These are phyloP conservation scores for Schwanniomyces pseudopolymorphus DNA, from an alignment of 805 yeast species.

Conservation along the genomic window DNA sequence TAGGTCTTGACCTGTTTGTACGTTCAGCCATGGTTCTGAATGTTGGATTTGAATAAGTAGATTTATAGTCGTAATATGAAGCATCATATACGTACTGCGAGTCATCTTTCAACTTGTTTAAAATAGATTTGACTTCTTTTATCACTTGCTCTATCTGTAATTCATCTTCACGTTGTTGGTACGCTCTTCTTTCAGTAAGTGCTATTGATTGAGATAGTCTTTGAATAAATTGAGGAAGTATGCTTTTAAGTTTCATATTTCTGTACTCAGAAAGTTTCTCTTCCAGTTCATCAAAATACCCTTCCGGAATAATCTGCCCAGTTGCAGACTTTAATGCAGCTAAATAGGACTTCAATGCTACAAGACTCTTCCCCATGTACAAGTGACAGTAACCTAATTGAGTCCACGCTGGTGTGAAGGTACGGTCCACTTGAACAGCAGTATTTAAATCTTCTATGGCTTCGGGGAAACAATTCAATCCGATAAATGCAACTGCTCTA, in stretches of 20 bases:
- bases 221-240: slow-evolving; percentile 40
- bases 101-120: slow-evolving; percentile 19
- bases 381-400: slow-evolving; percentile 44
- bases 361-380: slow-evolving; percentile 36
- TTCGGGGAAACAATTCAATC: slow-evolving; percentile 39
- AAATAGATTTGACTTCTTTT: slow-evolving; percentile 24
- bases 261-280: slow-evolving; percentile 17
- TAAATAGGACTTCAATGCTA: slow-evolving; percentile 33
- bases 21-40: slow-evolving; percentile 26
- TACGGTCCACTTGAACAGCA: slow-evolving; percentile 29
- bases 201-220: slow-evolving; percentile 31
- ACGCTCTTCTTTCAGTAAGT: slow-evolving; percentile 37
- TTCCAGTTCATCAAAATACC: slow-evolving; percentile 13
- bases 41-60: slow-evolving; percentile 18
- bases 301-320: slow-evolving; percentile 31
- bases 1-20: slow-evolving; percentile 33
- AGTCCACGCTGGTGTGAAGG: slow-evolving; percentile 43
- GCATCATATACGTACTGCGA: slow-evolving; percentile 25
- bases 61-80: slow-evolving; percentile 25
- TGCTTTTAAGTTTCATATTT: slow-evolving; percentile 17
- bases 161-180: slow-evolving; percentile 32
- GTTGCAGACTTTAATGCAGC: slow-evolving; percentile 26
- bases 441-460: slow-evolving; percentile 35
- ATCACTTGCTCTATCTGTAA: slow-evolving; percentile 21
- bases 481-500: slow-evolving; percentile 42